These are phyloP conservation scores for Oldenlandia corymbosa DNA, from an alignment of 257 asterid species.

Conservation along the genomic window DNA sequence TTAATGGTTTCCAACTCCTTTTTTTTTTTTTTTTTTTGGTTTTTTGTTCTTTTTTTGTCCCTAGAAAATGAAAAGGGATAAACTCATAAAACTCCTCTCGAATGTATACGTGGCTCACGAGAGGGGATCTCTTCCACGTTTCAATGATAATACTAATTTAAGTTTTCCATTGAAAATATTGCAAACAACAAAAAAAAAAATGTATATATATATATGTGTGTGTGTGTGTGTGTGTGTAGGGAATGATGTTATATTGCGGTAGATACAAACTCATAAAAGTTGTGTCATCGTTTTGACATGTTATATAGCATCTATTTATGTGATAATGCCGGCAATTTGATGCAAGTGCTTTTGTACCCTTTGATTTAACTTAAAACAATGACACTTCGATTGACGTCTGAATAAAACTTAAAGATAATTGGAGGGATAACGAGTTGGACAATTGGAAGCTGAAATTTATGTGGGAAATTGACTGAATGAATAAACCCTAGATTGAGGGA, in stretches of 20 bases:
- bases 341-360: not conserved
- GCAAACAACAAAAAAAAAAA: not conserved
- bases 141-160: not conserved
- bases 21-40: no score
- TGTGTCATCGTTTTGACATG: slow-evolving; percentile 8
- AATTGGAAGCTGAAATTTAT: not conserved
- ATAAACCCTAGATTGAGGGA: no score
- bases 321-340: slow-evolving; percentile 9
- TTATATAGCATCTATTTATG: slow-evolving; percentile 1
- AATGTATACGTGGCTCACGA: no score
- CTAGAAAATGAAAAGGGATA: no score
- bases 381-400: not conserved
- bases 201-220: no score
- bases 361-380: not conserved
- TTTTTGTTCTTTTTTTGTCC: no score
- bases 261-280: not conserved
- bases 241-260: not conserved
- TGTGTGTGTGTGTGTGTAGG: no score
- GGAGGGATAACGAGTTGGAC: not conserved
- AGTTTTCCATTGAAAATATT: not conserved
- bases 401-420: not conserved
- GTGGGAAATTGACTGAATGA: no score
- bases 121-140: not conserved
- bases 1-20: no score
- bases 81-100: no score